Percentiles rank a stretch among this genome's conserved stretches.
phyloP scores from a whole-genome alignment of 2,329 filamentous ascomycete genomes.

The Geoglossum cookeanum region DNA sequence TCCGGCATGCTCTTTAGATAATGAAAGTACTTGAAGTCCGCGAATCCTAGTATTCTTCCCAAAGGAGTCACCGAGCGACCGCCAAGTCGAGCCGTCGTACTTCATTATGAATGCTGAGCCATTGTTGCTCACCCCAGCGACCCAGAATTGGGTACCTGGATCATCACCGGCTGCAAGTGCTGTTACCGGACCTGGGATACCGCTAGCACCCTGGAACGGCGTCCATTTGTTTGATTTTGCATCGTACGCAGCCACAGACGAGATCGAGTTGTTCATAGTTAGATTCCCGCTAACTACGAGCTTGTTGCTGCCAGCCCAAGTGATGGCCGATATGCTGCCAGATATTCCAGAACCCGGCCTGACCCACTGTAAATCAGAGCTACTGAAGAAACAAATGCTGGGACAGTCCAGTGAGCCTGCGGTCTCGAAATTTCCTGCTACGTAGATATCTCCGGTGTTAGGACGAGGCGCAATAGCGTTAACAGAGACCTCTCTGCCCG shows the following conservation, averaged over 20 bases:
- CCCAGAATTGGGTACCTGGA: conserved; percentile 61
- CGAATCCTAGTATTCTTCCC: conserved; percentile 48
- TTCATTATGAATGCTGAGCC: conserved; percentile 63
- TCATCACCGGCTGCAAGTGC: conserved; percentile 55
- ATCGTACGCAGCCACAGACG: conserved; percentile 56
- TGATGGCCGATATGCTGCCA: conserved; percentile 51
- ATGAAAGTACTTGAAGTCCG: conserved; percentile 61
- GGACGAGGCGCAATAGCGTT: conserved; percentile 58
- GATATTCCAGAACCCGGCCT: conserved; percentile 52
- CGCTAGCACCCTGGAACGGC: conserved; percentile 37
- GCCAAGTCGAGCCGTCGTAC: conserved; percentile 57
- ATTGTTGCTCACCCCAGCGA: conserved; percentile 50
- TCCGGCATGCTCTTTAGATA: conserved; percentile 47
- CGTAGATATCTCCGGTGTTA: conserved; percentile 54
- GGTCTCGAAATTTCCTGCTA: conserved; percentile 67
- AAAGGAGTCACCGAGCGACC: conserved; percentile 42
- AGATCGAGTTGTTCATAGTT: conserved; percentile 42
- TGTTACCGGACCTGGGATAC: conserved; percentile 62
- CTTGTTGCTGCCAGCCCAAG: conserved; percentile 54
- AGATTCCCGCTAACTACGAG: conserved; percentile 66
- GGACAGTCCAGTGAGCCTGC: conserved; percentile 72
- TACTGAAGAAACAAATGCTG: conserved; percentile 63
- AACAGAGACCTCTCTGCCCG: conserved; percentile 51
- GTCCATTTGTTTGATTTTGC: conserved; percentile 47
- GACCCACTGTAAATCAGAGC: conserved; percentile 54